Evolutionary conservation across 2,329 filamentous ascomycete species (phyloP), one percentile per base, ranked within the genome.

Genomic region (Xylariomycetidae sp.): DNA sequence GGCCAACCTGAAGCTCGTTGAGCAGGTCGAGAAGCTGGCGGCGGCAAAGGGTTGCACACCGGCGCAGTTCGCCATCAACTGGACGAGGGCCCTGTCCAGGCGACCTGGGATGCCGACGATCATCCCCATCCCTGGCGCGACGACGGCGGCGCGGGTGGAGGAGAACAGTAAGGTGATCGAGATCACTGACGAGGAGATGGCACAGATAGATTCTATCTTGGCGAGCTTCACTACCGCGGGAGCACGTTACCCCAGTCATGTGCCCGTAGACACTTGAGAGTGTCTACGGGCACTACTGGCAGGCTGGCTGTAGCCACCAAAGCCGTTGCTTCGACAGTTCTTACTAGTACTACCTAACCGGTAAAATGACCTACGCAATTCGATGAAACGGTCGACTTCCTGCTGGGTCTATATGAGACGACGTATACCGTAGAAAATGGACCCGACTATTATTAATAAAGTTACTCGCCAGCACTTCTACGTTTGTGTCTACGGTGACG

Each of bases 121-220:
- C 36, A 70, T 84, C 31, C 78, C 80, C 6, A 82, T 84, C 38
- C 80, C 80, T 0, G 80, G 80, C 2, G 72, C 79, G 6, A 74
- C 72, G 0, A 74, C 64, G 7, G 61, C 61, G 10, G 63, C 58
- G 27, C 64, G 77, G 16, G 67, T 83, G 11, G 48, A 63, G 15
- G 78, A 84, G 61, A 84, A 85, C 45, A 57, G 64, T 27, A 68
- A 63, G 40, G 43, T 61, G 20, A 30, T 41, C 5, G 16, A 22
- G 3, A 26, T 46, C 4, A 35, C 39, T 4, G 19, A 25, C 6
- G 16, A 23, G 3, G 27, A 44, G 19, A 37, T 31, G 27, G 22
- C 20, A 8, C 28, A 40, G 16, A 26, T 36, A 15, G 25, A 38
- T 18, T 8, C 8, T 23, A 23, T n/a, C 8, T 23, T 23, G 20